Evolutionary conservation across 441 rosid species (phyloP).

Genomic region (Jatropha podagrica): DNA sequence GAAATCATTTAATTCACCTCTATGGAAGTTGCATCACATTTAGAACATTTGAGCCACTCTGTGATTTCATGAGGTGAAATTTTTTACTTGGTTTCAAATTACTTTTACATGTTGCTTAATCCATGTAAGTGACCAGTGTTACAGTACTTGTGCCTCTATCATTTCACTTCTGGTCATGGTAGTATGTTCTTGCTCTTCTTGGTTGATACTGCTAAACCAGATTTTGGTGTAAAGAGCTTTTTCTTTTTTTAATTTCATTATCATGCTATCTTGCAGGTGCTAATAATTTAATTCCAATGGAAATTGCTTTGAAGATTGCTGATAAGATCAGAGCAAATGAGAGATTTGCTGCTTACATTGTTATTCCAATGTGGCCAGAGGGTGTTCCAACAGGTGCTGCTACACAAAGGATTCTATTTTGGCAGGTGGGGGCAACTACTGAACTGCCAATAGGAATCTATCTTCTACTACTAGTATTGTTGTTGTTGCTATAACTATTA

Average conservation of each 20-base stretch:
- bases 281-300: slow-evolving; percentile 96
- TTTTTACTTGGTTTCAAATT: not conserved
- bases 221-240: not conserved
- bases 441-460: slow-evolving; percentile 13
- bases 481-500: no score
- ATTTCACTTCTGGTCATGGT: not conserved
- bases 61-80: not conserved
- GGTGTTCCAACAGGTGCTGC: slow-evolving; percentile 90
- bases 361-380: slow-evolving; percentile 98
- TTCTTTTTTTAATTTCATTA: not conserved
- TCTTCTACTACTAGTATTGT: not conserved
- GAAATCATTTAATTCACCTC: not conserved
- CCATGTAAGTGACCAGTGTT: not conserved
- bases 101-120: not conserved
- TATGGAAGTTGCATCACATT: not conserved
- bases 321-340: slow-evolving; percentile 85
- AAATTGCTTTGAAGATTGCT: slow-evolving; percentile 92
- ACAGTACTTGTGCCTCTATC: not conserved
- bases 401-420: slow-evolving; percentile 88
- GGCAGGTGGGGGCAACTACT: slow-evolving; percentile 65
- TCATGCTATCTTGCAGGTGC: slow-evolving; percentile 57
- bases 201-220: not conserved
- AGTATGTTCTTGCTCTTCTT: not conserved
- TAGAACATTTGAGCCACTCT: not conserved
- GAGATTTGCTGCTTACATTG: slow-evolving; percentile 94